These are phyloP conservation scores for Suillus discolor DNA, from an alignment of 768 basidiomycete genomes.

Conservation along the genomic window DNA sequence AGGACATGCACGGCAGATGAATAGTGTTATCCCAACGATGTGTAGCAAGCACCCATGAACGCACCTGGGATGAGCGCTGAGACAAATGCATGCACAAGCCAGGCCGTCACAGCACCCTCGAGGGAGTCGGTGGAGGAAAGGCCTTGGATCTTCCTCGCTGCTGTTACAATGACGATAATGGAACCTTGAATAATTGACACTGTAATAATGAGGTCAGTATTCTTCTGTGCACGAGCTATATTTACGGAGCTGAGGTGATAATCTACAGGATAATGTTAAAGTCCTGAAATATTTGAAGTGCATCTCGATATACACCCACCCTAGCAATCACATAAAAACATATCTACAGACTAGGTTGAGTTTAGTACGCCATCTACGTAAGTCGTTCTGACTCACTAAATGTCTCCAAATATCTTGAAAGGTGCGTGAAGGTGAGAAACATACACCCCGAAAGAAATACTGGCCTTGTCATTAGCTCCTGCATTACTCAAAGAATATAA, in stretches of 20 bases:
- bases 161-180: slow-evolving; percentile 45
- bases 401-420: slow-evolving; percentile 40
- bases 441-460: slow-evolving; percentile 42
- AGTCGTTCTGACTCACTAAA: slow-evolving; percentile 31
- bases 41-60: slow-evolving; percentile 34
- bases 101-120: slow-evolving; percentile 38
- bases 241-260: slow-evolving; percentile 42
- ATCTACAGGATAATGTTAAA: slow-evolving; percentile 22
- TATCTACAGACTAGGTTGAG: slow-evolving; percentile 38
- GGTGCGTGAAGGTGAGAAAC: slow-evolving; percentile 43
- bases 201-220: slow-evolving; percentile 17
- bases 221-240: slow-evolving; percentile 45
- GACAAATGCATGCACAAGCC: slow-evolving; percentile 42
- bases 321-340: slow-evolving; percentile 45
- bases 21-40: slow-evolving; percentile 18
- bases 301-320: slow-evolving; percentile 23
- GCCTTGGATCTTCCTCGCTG: slow-evolving; percentile 43
- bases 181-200: slow-evolving; percentile 45
- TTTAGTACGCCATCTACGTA: neutral
- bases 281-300: neutral
- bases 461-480: slow-evolving; percentile 13
- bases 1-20: slow-evolving; percentile 43
- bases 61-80: slow-evolving; percentile 36
- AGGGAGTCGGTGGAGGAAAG: slow-evolving; percentile 36
- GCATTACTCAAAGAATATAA: neutral